Evolutionary conservation across 2,329 filamentous ascomycete genomes (phyloP), one percentile per base, ranked within the genome.

Genomic region (Pyrenophora seminiperda): DNA sequence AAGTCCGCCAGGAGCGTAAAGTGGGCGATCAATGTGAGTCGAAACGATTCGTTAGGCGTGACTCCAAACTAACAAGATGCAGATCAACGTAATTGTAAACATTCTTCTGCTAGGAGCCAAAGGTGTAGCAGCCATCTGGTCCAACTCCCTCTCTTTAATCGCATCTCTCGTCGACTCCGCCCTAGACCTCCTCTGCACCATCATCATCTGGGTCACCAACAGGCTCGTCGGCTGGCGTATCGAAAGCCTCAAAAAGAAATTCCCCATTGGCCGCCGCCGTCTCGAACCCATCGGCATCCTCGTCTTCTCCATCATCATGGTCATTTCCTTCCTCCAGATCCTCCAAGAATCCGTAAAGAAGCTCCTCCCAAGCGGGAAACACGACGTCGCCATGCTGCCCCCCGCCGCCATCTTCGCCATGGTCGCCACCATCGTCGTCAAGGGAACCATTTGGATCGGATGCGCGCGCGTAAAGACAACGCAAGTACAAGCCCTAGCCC

Each of bases 201-300:
- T 81, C 29, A 86, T 85, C 50, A 79, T 86, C 18, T 85, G 82
- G 80, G 77, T 76, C 0, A 85, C 83, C 2, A 85, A 83, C 58
- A 77, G 74, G 42, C 63, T 85, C 34, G 84, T 86, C 3, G 71
- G 78, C 10, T 86, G 84, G 84, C 77, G 78, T 15, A 65, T 85
- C 4, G 66, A 70, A 4, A 70, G 74, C 2, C 70, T 85, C 7
- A 74, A 76, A 42, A 77, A 79, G 53, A 77, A 77, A 27, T 86
- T 86, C 61, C 83, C 83, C 0, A 82, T 86, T 17, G 71, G 70
- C 5, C 62, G 70, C 6, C 62, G 62, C 38, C 77, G 83, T 7
- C 76, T 86, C 6, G 83, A 86, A 56, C 83, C 83, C 0, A 73
- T 86, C 6, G 83, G 83, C 1, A 84, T 86, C 37, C 75, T 86